These are phyloP conservation scores for Oenanthe javanica DNA, from an alignment of 140 eudicot species.

Conservation along the genomic window DNA sequence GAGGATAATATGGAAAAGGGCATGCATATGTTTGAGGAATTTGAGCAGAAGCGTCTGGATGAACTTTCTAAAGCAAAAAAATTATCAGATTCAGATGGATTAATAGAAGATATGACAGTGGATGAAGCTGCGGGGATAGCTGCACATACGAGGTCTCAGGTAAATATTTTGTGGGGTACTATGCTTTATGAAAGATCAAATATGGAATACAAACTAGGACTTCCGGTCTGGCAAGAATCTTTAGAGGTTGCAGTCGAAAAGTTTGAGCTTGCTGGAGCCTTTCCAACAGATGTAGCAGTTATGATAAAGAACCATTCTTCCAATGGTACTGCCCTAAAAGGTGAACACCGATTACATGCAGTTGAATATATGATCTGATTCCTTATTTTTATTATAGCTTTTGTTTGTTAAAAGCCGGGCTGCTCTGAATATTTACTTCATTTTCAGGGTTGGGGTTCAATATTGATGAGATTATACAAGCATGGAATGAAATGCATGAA, in stretches of 20 bases:
- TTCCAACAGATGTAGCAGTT: slow-evolving; percentile 82
- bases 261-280: slow-evolving; percentile 81
- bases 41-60: slow-evolving; percentile 27
- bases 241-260: slow-evolving; percentile 83
- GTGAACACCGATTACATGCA: slow-evolving; percentile 15
- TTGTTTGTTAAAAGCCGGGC: neutral
- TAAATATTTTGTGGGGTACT: slow-evolving; percentile 78
- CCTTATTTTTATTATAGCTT: neutral
- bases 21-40: slow-evolving; percentile 69
- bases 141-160: slow-evolving; percentile 56
- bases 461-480: slow-evolving; percentile 89
- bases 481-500: slow-evolving; percentile 97
- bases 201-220: slow-evolving; percentile 79
- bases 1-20: slow-evolving; percentile 89
- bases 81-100: slow-evolving; percentile 26
- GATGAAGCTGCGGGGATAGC: slow-evolving; percentile 50
- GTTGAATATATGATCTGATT: neutral
- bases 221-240: slow-evolving; percentile 91
- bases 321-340: slow-evolving; percentile 62
- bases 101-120: slow-evolving; percentile 24
- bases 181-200: slow-evolving; percentile 88
- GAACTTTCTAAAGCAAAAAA: slow-evolving; percentile 31
- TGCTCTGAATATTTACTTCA: slow-evolving; percentile 12
- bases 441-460: slow-evolving; percentile 73
- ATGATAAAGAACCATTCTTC: slow-evolving; percentile 91